These are phyloP conservation scores for Cystobasidium tubakii DNA, from an alignment of 768 basidiomycete genomes.

Conservation along the genomic window DNA sequence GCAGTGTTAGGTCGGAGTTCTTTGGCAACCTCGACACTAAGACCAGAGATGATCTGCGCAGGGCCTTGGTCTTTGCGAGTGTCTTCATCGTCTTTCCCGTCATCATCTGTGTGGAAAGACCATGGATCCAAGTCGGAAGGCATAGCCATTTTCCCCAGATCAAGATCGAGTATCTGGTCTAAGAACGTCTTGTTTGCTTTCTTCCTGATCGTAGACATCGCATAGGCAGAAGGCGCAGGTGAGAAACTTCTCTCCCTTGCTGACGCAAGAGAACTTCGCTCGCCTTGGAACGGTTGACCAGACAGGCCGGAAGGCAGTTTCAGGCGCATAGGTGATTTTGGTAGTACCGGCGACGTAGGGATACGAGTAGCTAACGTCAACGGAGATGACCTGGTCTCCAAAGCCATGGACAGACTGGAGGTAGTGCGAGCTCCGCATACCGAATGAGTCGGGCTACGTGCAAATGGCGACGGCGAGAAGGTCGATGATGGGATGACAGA, in stretches of 20 bases:
- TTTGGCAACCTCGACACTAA: neutral
- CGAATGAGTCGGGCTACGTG: neutral
- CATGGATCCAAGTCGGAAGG: neutral
- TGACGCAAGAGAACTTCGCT: neutral
- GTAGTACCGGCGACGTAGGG: neutral
- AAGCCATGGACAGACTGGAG: neutral
- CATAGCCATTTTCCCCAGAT: neutral
- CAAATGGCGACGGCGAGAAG: neutral
- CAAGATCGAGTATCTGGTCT: neutral
- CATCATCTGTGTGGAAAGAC: neutral
- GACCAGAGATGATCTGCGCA: neutral
- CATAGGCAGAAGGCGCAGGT: neutral
- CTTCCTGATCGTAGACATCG: neutral
- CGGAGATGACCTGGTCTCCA: neutral
- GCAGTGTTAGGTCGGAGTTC: conserved; percentile 26
- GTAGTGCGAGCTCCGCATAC: neutral
- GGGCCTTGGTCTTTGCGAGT: neutral
- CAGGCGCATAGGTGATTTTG: neutral
- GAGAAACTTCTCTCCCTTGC: neutral
- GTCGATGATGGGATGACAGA: neutral
- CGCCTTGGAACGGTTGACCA: neutral
- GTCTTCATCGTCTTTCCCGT: neutral
- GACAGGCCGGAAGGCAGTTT: neutral
- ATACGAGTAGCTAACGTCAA: neutral
- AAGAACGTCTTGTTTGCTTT: neutral